These are phyloP conservation scores for Annulohypoxylon stygium DNA, from an alignment of 495 filamentous ascomycete species.

Conservation along the genomic window DNA sequence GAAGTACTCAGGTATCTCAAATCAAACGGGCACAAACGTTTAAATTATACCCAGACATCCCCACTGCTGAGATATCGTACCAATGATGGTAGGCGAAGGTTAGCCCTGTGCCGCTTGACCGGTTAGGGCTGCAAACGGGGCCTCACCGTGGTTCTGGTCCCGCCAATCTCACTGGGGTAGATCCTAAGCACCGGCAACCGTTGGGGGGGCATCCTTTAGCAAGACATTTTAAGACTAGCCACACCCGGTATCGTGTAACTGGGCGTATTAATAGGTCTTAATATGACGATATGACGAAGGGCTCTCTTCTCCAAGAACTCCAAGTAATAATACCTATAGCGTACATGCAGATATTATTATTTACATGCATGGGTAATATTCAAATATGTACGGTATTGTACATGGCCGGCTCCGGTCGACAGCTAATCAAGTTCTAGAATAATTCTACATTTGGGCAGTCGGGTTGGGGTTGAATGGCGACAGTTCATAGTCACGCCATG, in stretches of 20 bases:
- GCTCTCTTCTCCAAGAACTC: background rate
- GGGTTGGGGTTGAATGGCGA: background rate
- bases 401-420: background rate
- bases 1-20: background rate
- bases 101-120: conserved; percentile 34
- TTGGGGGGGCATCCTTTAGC: conserved; percentile 12
- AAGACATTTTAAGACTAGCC: conserved; percentile 6
- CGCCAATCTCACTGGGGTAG: conserved; percentile 26
- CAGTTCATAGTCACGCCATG: conserved; percentile 17
- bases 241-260: conserved; percentile 3
- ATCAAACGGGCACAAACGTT: conserved; percentile 11
- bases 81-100: conserved; percentile 31
- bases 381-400: background rate
- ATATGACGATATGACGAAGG: background rate
- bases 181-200: conserved; percentile 12
- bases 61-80: conserved; percentile 26
- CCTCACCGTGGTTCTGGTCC: conserved; percentile 28
- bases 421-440: conserved; percentile 26
- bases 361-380: background rate
- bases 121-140: conserved; percentile 34
- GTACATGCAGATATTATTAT: background rate
- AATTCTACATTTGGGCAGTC: conserved; percentile 20
- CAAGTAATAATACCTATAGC: background rate
- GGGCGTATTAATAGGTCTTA: background rate
- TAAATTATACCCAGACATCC: conserved; percentile 8